Conservation (phyloP, 2,329 filamentous ascomycete genomes). For the Sarocladium strictum region DNA sequence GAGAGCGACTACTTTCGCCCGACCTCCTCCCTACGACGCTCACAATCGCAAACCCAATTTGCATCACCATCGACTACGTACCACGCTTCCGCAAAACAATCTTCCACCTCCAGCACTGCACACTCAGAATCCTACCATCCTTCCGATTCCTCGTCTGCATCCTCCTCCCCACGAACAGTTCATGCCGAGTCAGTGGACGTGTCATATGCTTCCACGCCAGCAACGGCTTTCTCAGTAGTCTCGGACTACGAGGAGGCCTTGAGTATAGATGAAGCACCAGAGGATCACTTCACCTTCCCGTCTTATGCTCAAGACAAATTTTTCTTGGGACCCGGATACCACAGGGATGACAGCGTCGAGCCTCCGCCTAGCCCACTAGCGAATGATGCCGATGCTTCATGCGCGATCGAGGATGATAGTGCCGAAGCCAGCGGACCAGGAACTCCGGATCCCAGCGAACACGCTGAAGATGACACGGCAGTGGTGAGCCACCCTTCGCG, state of each 20-base stretch:
- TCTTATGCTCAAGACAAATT: conserved; percentile 41
- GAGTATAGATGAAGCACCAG: conserved; percentile 35
- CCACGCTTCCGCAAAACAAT: conserved; percentile 23
- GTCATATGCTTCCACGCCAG: conserved; percentile 57
- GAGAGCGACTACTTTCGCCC: conserved; percentile 52
- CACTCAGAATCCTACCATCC: conserved; percentile 37
- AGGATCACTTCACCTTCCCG: conserved; percentile 42
- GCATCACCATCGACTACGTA: conserved; percentile 35
- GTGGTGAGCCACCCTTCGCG: conserved; percentile 69
- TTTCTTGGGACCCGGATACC: conserved; percentile 26
- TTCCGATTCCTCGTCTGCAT: conserved; percentile 45
- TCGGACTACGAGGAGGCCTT: conserved; percentile 48
- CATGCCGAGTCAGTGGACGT: conserved; percentile 48
- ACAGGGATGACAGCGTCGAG: conserved; percentile 36
- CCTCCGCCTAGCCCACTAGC: conserved; percentile 44
- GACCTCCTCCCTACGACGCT: conserved; percentile 45
- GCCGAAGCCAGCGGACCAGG: conserved; percentile 51
- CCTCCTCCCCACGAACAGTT: conserved; percentile 49
- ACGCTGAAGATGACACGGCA: conserved; percentile 74
- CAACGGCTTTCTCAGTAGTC: conserved; percentile 57
- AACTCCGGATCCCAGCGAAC: conserved; percentile 48
- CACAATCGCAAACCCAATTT: conserved; percentile 56
- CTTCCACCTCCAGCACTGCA: conserved; percentile 36
- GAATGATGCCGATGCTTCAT: conserved; percentile 45
- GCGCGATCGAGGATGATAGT: conserved; percentile 46